Base-by-base conservation (phyloP, 495 filamentous ascomycete species). In the Aspergillus mulundensis region DNA sequence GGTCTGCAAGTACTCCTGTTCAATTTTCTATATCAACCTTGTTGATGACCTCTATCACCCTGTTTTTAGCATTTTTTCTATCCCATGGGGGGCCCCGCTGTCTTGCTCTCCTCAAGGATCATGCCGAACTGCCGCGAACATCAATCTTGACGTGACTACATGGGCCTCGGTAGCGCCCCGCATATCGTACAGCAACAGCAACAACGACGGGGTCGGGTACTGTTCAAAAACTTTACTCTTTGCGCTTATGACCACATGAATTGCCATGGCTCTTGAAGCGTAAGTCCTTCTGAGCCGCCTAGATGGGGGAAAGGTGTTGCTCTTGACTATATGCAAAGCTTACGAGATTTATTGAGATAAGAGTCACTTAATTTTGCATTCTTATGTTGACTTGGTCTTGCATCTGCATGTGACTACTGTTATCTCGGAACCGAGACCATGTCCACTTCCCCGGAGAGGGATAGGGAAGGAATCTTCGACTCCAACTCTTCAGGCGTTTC, bases 381-480 rank as follows among this genome's bases (percentile, higher is more conserved):
- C n/a, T n/a, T n/a, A n/a, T n/a, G n/a, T n/a, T n/a, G n/a, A n/a
- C 54, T 20, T 32, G 21, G 36, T 15, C 21, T 32, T 43, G 23
- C 7, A 36, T n/a, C 14, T 53, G 25, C 44, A 49, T 48, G 39
- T 43, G 54, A 56, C 32, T 28, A 28, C 25, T 8, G 11, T 10
- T 36, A 20, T n/a, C 7, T 40, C 6, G 5, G 19, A 50, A 53
- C 38, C 32, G 12, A 36, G 32, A 15, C 12, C 57, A 63, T 66
- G 63, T 56, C 63, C 38, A 46, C 60, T 28, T 64, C 55, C 28
- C 62, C 57, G 25, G 61, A 65, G 20, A 58, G 44, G 44, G 62
- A 59, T 19, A 43, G 49, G 45, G 60, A 60, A 12, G 30, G 40
- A 19, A 23, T 53, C 20, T 21, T 61, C 6, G 60, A 63, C 30